Conservation (phyloP, 192 early-diverging fungal genomes). For the Piromyces sp. region DNA sequence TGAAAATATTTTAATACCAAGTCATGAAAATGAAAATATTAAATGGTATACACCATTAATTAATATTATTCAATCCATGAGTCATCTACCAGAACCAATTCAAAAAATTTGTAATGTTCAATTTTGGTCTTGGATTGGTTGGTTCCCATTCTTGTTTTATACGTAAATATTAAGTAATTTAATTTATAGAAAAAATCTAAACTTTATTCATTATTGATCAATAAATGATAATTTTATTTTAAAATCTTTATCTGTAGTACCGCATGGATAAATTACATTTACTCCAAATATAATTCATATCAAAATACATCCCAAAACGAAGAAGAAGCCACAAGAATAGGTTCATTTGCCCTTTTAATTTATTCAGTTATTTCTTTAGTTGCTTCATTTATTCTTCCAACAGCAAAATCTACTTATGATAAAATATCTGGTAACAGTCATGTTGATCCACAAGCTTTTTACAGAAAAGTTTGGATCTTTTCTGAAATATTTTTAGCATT, state of each 20-base stretch:
- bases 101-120: slow-evolving; percentile 71
- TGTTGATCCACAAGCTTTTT: slow-evolving; percentile 8
- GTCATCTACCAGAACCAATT: slow-evolving; percentile 47
- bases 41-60: slow-evolving; percentile 15
- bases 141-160: slow-evolving; percentile 95
- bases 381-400: slow-evolving; percentile 36
- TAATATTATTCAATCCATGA: slow-evolving; percentile 21
- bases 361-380: slow-evolving; percentile 57
- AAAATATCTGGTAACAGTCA: slow-evolving; percentile 10
- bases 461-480: slow-evolving; percentile 42
- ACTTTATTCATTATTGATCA: no score
- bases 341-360: slow-evolving; percentile 68
- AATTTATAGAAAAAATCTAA: no score
- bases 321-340: slow-evolving; percentile 49
- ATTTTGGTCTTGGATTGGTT: slow-evolving; percentile 89
- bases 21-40: slow-evolving; percentile 4
- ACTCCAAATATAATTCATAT: background rate
- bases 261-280: slow-evolving; percentile 26
- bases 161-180: slow-evolving; percentile 20
- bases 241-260: slow-evolving; percentile 15
- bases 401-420: slow-evolving; percentile 15
- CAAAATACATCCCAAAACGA: background rate
- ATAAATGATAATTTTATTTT: no score
- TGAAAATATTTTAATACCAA: slow-evolving; percentile 20
- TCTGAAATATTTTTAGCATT: slow-evolving; percentile 48